These are phyloP conservation scores for Hemisphaericaspora xylanilytica DNA, from an alignment of 1,139 yeast species.

Conservation along the genomic window DNA sequence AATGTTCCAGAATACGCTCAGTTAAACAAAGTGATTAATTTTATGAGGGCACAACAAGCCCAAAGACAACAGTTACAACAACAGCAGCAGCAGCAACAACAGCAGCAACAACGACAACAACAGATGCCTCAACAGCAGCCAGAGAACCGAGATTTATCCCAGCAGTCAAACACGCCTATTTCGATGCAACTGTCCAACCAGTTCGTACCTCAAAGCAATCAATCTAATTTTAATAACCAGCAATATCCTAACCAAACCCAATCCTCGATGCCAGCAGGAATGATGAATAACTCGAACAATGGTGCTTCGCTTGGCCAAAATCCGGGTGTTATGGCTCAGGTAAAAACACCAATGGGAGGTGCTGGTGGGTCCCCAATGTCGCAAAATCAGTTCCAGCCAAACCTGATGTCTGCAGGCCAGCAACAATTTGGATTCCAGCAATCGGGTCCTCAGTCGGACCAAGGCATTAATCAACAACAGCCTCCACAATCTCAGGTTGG, in stretches of 20 bases:
- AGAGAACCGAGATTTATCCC: constrained; percentile 7
- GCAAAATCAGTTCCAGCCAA: constrained; percentile 8
- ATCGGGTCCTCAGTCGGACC: constrained; percentile 7
- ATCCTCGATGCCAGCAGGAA: too few relatives aligned
- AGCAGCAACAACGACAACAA: constrained; percentile 13
- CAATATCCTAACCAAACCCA: constrained; percentile 8
- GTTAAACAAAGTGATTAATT: constrained; percentile 53
- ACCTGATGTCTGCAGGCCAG: constrained; percentile 8
- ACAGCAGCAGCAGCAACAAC: constrained; percentile 16
- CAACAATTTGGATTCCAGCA: constrained; percentile 6
- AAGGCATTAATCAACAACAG: constrained; percentile 16
- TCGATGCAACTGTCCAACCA: constrained; percentile 10
- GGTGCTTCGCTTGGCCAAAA: constrained; percentile 14
- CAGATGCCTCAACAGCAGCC: too few relatives aligned
- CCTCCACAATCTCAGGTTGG: constrained; percentile 11
- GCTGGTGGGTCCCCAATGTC: constrained; percentile 7
- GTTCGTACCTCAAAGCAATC: constrained; percentile 1
- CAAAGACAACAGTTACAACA: constrained; percentile 19
- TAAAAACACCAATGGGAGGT: constrained; percentile 8
- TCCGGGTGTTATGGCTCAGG: constrained; percentile 10
- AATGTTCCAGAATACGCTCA: constrained; percentile 64
- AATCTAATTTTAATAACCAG: constrained; percentile 3
- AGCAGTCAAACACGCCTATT: constrained; percentile 9
- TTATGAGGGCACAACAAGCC: constrained; percentile 41
- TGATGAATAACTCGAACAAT: constrained; percentile 7